Percentiles rank a stretch among this genome's conserved stretches.
Evolutionary conservation across 1,139 yeast species (phyloP).

Genomic region (Scheffersomyces parashehatae): DNA sequence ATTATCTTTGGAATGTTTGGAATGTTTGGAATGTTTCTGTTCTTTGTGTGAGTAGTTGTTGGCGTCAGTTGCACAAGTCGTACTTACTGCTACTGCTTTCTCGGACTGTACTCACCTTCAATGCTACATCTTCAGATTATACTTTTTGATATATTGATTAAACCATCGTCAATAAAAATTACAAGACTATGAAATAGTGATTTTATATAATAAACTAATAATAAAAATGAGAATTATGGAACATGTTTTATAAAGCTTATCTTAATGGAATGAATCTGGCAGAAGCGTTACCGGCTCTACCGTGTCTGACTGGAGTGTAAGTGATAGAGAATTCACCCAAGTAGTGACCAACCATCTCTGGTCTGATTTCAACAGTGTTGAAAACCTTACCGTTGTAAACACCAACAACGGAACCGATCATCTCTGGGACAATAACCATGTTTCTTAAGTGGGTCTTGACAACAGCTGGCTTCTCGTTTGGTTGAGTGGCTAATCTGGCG

Average conservation of each 20-base stretch:
- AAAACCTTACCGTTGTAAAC: slow-evolving; percentile 99
- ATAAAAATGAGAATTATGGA: slow-evolving; percentile 2
- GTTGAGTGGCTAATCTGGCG: slow-evolving; percentile 90
- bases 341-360: slow-evolving; percentile 99
- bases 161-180: slow-evolving; percentile 13
- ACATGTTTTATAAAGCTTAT: slow-evolving; percentile 22
- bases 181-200: slow-evolving; percentile 9
- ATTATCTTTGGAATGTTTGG: no score
- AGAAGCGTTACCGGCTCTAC: slow-evolving; percentile 97
- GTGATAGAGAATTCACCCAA: slow-evolving; percentile 99
- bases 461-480: slow-evolving; percentile 95
- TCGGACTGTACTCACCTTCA: no score
- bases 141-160: slow-evolving; percentile 5
- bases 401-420: slow-evolving; percentile 99
- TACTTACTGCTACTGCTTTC: no score
- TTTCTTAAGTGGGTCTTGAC: slow-evolving; percentile 99
- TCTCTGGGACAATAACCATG: slow-evolving; percentile 99
- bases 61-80: no score
- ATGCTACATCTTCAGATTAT: no score
- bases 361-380: slow-evolving; percentile 98
- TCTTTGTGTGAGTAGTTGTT: no score
- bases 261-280: slow-evolving; percentile 76
- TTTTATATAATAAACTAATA: slow-evolving; percentile 1
- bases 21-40: no score
- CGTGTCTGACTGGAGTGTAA: slow-evolving; percentile 99